Evolutionary conservation across 169 alveolate species (phyloP), one percentile per base, ranked within the genome.

Genomic region (Eimeria praecox): DNA sequence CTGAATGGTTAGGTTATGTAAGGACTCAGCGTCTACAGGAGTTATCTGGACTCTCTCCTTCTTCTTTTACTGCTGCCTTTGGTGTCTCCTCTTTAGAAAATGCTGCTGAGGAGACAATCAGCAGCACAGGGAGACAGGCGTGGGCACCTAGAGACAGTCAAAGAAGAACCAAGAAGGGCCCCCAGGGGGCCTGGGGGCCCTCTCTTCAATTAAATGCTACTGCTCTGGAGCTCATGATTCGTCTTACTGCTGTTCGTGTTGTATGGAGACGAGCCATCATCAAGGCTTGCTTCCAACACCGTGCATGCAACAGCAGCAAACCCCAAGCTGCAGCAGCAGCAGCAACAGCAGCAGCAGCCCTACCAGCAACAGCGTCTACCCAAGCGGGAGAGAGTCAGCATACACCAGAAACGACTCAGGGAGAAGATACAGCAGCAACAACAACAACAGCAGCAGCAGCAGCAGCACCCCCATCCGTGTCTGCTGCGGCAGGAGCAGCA

Each of bases 21-120:
- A 78, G 62, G 35, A 78, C 88, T 22, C 42, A 78, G 62, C 49
- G 88, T 59, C 59, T 78, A 22, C 88, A 78, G 88, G 88, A 78
- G 59, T 33, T 78, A 35, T 78, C 88, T 24, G 88, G 88, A 6
- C 27, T 78, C 64, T 38, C 49, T 27, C 62, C 88, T 46, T 38
- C 62, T n/a, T 38, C 40, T 30, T 78, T 78, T 62, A 40, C 22
- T 33, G 88, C 88, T 40, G 88, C 88, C 88, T 78, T 78, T 78
- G 88, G 88, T 4, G 59, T 78, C 88, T 40, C 52, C 0, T 35
- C 88, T 6, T 30, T 38, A 14, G 62, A 78, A 3, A 16, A 22
- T 33, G 9, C 0, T 20, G 38, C 18, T 14, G 38, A 42, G 30
- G 62, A 78, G 88, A 8, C 59, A 24, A 62, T 14, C 27, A 44